These are phyloP conservation scores for Paramecium biaurelia DNA, from an alignment of 73 alveolate species.

Conservation along the genomic window DNA sequence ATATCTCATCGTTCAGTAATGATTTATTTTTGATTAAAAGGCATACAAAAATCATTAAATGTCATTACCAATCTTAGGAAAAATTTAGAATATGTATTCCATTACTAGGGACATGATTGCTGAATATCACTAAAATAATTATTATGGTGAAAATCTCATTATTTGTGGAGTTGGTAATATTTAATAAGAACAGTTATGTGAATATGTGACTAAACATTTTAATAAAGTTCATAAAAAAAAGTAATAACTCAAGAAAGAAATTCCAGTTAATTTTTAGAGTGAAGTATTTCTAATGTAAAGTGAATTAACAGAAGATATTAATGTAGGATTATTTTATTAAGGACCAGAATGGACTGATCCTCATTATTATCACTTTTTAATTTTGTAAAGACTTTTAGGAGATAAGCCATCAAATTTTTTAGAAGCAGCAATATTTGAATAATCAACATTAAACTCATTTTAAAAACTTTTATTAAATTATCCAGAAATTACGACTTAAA, in stretches of 20 bases:
- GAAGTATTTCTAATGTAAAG: constrained; percentile 64
- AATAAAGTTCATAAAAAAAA: constrained; percentile 65
- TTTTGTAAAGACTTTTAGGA: constrained; percentile 86
- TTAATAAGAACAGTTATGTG: constrained; percentile 77
- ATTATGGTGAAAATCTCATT: constrained; percentile 84
- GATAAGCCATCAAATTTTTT: constrained; percentile 59
- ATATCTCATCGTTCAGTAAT: constrained; percentile 65
- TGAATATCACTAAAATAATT: constrained; percentile 75
- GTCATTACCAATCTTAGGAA: constrained; percentile 92
- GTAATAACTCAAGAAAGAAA: constrained; percentile 15
- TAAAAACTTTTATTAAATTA: constrained; percentile 51
- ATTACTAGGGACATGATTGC: constrained; percentile 79
- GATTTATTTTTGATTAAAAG: neutral
- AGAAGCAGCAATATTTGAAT: constrained; percentile 38
- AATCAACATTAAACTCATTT: constrained; percentile 55
- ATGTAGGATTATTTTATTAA: constrained; percentile 80
- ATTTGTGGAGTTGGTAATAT: constrained; percentile 89
- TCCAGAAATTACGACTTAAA: constrained; percentile 68
- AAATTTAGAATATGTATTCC: constrained; percentile 73
- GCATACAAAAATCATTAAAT: constrained; percentile 82
- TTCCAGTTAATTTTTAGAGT: constrained; percentile 36
- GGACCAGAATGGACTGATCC: constrained; percentile 90
- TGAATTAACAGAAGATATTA: constrained; percentile 75
- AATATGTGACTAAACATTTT: constrained; percentile 73
- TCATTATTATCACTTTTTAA: constrained; percentile 85